Evolutionary conservation across 2,329 filamentous ascomycete species (phyloP).

Genomic region (Aspergillus sp.): DNA sequence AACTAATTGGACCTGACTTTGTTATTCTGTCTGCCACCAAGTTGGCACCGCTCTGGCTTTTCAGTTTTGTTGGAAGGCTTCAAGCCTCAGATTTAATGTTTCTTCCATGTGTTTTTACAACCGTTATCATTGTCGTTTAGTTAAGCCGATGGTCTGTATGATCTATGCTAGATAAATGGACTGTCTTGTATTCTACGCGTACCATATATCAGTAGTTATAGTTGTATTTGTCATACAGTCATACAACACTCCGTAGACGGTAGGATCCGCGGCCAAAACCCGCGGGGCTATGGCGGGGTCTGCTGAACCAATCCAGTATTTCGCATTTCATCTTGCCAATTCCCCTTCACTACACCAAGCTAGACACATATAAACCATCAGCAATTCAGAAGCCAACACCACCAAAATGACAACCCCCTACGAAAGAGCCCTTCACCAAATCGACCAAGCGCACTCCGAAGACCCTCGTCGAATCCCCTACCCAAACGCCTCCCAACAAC

Average conservation of each 20-base stretch:
- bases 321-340: not conserved
- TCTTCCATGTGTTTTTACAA: not conserved
- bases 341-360: not conserved
- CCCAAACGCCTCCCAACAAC: conserved; percentile 61
- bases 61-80: too few relatives aligned
- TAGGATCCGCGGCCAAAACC: too few relatives aligned
- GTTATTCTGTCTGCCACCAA: not conserved
- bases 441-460: conserved; percentile 64
- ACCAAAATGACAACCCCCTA: conserved; percentile 25
- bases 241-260: too few relatives aligned
- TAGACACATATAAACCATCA: not conserved
- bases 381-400: not conserved
- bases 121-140: not conserved
- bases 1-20: conserved; percentile 15
- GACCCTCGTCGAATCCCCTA: conserved; percentile 53
- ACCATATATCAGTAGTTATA: too few relatives aligned
- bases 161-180: not conserved
- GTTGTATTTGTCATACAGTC: too few relatives aligned
- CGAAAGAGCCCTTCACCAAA: conserved; percentile 53
- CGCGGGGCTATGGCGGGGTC: not conserved
- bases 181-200: not conserved
- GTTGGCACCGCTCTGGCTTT: too few relatives aligned
- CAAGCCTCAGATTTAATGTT: too few relatives aligned
- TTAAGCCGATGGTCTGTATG: not conserved
- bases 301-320: not conserved